Evolutionary conservation across 306 rosid species (phyloP).

Genomic region (Cucumis cinereus): DNA sequence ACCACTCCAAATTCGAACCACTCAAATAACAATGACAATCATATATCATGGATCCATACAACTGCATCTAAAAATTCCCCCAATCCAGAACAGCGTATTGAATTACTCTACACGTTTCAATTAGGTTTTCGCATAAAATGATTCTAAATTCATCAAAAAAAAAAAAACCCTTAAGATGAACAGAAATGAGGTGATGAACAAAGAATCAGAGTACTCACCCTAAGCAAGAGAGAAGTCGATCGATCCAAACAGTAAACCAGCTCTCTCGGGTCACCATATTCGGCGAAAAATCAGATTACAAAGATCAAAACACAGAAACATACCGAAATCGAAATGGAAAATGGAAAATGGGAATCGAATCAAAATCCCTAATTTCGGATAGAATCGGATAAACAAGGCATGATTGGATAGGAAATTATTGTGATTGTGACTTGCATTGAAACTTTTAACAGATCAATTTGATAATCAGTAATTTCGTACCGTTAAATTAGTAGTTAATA

Average conservation of each 20-base stretch:
- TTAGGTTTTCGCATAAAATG: background rate
- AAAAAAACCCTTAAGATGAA: background rate
- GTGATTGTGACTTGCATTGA: background rate
- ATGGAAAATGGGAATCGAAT: background rate
- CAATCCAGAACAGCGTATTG: background rate
- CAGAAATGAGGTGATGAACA: background rate
- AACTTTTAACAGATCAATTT: background rate
- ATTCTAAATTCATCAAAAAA: background rate
- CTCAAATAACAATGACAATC: background rate
- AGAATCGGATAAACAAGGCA: background rate
- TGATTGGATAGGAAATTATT: background rate
- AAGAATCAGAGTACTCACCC: background rate
- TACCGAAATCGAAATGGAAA: background rate
- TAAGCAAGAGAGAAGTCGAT: constrained; percentile 8
- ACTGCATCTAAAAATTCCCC: background rate
- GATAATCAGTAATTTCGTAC: background rate
- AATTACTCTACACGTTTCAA: background rate
- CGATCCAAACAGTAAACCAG: constrained; percentile 9
- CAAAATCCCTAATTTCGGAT: background rate
- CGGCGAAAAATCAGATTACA: background rate
- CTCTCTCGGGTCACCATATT: constrained; percentile 6
- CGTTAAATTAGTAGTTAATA: background rate
- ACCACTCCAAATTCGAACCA: background rate
- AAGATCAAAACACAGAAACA: background rate
- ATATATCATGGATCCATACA: background rate